These are phyloP conservation scores for Metrosideros polymorpha DNA, from an alignment of 441 rosid genomes.

Conservation along the genomic window DNA sequence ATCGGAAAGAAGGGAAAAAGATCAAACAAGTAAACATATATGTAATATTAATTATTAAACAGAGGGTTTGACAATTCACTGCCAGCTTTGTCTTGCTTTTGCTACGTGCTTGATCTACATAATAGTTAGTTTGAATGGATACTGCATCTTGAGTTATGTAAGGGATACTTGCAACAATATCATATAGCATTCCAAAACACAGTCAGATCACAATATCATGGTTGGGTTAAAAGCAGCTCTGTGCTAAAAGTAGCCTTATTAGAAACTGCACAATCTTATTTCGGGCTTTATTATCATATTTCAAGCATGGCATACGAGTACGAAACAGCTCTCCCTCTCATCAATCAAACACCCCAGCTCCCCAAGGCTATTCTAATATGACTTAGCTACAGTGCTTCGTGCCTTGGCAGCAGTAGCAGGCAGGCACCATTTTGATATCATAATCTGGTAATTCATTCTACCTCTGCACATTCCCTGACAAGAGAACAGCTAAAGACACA, in stretches of 20 bases:
- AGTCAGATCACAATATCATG: background rate
- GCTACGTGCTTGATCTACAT: background rate
- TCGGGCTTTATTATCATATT: background rate
- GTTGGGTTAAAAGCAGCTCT: background rate
- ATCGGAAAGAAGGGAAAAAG: background rate
- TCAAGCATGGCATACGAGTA: background rate
- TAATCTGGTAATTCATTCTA: background rate
- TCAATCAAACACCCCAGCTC: background rate
- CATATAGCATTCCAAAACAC: background rate
- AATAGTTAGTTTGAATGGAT: background rate
- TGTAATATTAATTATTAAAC: background rate
- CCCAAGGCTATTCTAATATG: background rate
- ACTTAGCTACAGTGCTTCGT: background rate
- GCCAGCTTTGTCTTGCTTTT: background rate
- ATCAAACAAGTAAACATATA: background rate
- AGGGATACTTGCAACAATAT: background rate
- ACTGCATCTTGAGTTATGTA: background rate
- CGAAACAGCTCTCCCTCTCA: background rate
- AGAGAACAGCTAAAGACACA: background rate
- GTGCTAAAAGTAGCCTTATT: background rate
- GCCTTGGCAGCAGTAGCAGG: background rate
- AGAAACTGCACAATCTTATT: background rate
- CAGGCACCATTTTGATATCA: background rate
- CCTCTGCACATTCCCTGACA: background rate
- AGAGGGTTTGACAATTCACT: background rate